Evolutionary conservation across 495 filamentous ascomycete genomes (phyloP).

Genomic region (Aspergillus incahuasiensis): DNA sequence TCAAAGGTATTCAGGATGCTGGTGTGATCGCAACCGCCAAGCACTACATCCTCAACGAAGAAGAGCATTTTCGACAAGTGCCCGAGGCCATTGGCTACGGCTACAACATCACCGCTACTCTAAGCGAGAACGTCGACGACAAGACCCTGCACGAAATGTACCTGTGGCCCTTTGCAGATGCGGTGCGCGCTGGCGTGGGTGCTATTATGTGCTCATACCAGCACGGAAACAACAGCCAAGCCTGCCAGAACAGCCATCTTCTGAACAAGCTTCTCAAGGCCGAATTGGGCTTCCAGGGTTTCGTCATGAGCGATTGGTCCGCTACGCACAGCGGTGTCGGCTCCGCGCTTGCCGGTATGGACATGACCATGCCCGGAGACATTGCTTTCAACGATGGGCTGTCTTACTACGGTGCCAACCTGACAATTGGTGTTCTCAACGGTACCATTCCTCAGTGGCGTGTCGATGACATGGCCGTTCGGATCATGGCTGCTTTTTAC

Average conservation of each 20-base stretch:
- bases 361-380: conserved; percentile 97
- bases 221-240: conserved; percentile 71
- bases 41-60: conserved; percentile 71
- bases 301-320: conserved; percentile 86
- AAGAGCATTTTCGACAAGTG: conserved; percentile 78
- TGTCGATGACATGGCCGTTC: conserved; percentile 85
- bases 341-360: conserved; percentile 75
- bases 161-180: conserved; percentile 80
- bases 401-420: conserved; percentile 82
- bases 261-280: conserved; percentile 82
- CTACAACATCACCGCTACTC: conserved; percentile 56
- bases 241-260: conserved; percentile 65
- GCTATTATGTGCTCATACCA: conserved; percentile 94
- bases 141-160: conserved; percentile 94
- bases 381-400: conserved; percentile 63
- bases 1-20: conserved; percentile 78
- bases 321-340: conserved; percentile 82
- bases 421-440: conserved; percentile 82
- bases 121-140: conserved; percentile 87
- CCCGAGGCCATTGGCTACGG: conserved; percentile 59
- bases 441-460: conserved; percentile 88
- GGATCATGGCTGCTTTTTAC: conserved; percentile 92
- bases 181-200: conserved; percentile 68
- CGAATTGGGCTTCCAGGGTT: conserved; percentile 93
- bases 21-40: conserved; percentile 80